Evolutionary conservation across 2,329 filamentous ascomycete species (phyloP), one percentile per base, ranked within the genome.

Genomic region (Leptographium lundbergii): DNA sequence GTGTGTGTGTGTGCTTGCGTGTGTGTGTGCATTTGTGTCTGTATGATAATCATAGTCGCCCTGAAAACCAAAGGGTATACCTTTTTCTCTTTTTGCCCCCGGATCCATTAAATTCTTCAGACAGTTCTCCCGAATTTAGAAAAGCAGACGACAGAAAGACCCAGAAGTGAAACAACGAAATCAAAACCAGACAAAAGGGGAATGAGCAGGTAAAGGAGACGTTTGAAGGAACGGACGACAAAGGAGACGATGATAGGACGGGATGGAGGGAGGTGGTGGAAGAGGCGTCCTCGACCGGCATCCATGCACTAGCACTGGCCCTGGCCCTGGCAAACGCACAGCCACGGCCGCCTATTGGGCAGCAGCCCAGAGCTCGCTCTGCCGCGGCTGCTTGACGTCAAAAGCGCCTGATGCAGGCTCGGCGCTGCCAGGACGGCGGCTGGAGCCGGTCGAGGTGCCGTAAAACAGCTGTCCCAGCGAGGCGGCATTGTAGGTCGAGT

Each of bases 351-450:
- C 11, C 27, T 72, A 78, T 67, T 79, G 78, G 50, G 73, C 72
- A 48, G 69, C 69, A 36, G 77, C 73, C 80, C 79, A 82, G 67
- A 81, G 73, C 66, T 81, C 78, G 60, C 71, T 74, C 64, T 76
- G 74, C 61, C 79, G 76, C 60, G 81, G 76, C 70, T 84, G 75
- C 70, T 64, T 65, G 11, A 56, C 56, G 19, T 60, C 59, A 36
- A 60, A 60, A 3, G 34, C 22, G 22, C 52, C 52, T 6, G 54
- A 17, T 9, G 45, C 13, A 22, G 86, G 84, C 69, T 94, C 87
- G 3, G 88, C 82, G 77, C 88, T 90, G 65, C 87, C 86, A 4
- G 87, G 85, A 61, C 88, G 80, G 59, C 88, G 83, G 65, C 89
- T 84, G 24, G 39, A 24, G 25, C 34, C 22, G 3, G 61, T 22